A percentile compares a stretch with the other conserved stretches of the same genome.
phyloP scores from a whole-genome alignment of 2,329 filamentous ascomycete genomes.

The Aspergillus bombycis region DNA sequence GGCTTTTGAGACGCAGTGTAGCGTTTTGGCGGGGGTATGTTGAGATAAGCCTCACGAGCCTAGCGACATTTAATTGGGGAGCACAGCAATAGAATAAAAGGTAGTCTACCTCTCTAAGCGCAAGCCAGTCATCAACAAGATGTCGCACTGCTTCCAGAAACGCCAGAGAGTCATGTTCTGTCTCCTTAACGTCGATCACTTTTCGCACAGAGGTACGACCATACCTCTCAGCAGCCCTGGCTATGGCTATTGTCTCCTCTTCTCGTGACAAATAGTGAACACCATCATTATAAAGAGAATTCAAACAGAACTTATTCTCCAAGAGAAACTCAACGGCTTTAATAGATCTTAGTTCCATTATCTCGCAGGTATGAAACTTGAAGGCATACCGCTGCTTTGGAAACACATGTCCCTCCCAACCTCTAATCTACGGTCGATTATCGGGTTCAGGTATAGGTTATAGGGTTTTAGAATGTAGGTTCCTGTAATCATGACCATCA shows the following conservation, averaged over 20 bases:
- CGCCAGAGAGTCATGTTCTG: slow-evolving; percentile 56
- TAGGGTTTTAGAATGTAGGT: slow-evolving; percentile 64
- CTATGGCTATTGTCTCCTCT: slow-evolving; percentile 56
- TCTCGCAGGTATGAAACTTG: neutral
- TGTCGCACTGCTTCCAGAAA: slow-evolving; percentile 53
- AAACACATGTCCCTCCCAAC: slow-evolving; percentile 64
- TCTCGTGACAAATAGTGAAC: slow-evolving; percentile 65
- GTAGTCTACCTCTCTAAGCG: slow-evolving; percentile 25
- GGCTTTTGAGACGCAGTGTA: slow-evolving; percentile 20
- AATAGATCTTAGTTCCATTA: slow-evolving; percentile 11
- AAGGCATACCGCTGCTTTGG: slow-evolving; percentile 55
- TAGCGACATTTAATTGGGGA: slow-evolving; percentile 12
- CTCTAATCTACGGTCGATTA: slow-evolving; percentile 56
- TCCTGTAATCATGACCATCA: slow-evolving; percentile 33
- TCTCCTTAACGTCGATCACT: slow-evolving; percentile 55
- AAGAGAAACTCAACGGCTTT: slow-evolving; percentile 64
- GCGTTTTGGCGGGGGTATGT: slow-evolving; percentile 44
- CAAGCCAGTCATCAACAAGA: slow-evolving; percentile 53
- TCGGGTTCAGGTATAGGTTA: slow-evolving; percentile 65
- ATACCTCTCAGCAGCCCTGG: slow-evolving; percentile 48
- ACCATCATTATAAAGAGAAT: slow-evolving; percentile 58
- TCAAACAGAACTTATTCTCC: slow-evolving; percentile 61
- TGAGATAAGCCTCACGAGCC: slow-evolving; percentile 45
- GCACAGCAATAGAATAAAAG: neutral
- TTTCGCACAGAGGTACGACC: slow-evolving; percentile 31